Evolutionary conservation across 75 land plant species (phyloP), one percentile per base, ranked within the genome.

Genomic region (Chamaecyparis obtusa): DNA sequence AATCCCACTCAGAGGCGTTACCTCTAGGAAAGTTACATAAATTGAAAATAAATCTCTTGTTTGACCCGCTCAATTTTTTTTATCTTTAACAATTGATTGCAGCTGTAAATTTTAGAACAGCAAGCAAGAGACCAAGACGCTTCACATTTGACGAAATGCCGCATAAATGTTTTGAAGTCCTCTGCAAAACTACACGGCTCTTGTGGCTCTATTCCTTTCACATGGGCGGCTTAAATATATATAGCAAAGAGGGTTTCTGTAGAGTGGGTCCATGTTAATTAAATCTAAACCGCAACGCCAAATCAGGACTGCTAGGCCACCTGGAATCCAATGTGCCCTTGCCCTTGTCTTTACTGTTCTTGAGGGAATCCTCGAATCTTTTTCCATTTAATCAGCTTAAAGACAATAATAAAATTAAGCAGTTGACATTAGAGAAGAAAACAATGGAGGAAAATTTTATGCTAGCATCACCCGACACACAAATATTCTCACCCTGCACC

Each of bases 171-270:
- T 80, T n/a, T 80, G 27, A 5, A 9, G 8, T 19, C 7, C 19
- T 77, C 19, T 35, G 83, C 3, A 9, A 44, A 80, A 44, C 83
- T 32, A 71, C 48, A 80, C 83, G 48, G 30, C 83, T 80, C 83
- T 80, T 1, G 10, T 51, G 55, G 55, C 55, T 51, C 55, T 14
- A 51, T 14, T 24, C 24, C 30, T 46, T 41, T 44, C 83, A 81
- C 83, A 81, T 81, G 83, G 83, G 83, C 83, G 83, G 83, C 83
- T 27, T 46, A 46, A 44, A 2, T 27, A 81, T 81, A 81, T 81
- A 81, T 81, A 21, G 46, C 30, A 24, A 19, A 46, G 83, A 81
- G 49, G 83, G 11, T 11, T 49, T 9, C 51, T 27, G 51, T 9
- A 3, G 24, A 51, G 54, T 39, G 41, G 41, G 41, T 39, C 30